Conservation (phyloP, 164 flowering plant genomes). For the Vitis cinerea region DNA sequence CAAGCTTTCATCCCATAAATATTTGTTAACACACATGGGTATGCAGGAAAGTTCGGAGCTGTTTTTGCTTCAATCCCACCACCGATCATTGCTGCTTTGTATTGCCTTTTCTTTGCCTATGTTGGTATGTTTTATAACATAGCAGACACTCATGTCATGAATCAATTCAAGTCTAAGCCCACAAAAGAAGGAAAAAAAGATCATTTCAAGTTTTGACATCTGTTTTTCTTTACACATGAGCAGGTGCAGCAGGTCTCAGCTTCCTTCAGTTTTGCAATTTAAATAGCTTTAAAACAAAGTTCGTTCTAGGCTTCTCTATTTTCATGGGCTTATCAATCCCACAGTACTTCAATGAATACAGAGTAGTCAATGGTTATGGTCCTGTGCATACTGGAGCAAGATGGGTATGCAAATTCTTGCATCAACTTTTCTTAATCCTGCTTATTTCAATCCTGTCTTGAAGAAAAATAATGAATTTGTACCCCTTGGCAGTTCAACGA, state of each 20-base stretch:
- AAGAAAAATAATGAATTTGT: too few relatives aligned
- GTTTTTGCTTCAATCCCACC: slow-evolving; percentile 78
- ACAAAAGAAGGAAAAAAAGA: too few relatives aligned
- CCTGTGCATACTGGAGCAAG: slow-evolving; percentile 73
- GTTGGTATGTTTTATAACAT: slow-evolving; percentile 54
- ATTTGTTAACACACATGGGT: slow-evolving; percentile 2
- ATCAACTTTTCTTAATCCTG: background rate
- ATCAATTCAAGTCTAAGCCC: background rate
- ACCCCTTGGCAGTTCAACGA: slow-evolving; percentile 65
- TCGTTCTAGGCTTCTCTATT: slow-evolving; percentile 73
- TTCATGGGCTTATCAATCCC: slow-evolving; percentile 88
- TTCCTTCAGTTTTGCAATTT: slow-evolving; percentile 86
- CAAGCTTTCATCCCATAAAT: background rate
- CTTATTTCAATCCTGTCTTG: background rate
- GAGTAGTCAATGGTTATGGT: slow-evolving; percentile 49
- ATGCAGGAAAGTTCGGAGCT: slow-evolving; percentile 76
- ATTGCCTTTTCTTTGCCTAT: slow-evolving; percentile 78
- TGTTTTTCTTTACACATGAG: background rate
- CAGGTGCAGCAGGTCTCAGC: slow-evolving; percentile 76
- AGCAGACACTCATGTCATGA: background rate
- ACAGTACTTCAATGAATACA: slow-evolving; percentile 76
- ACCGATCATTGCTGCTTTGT: slow-evolving; percentile 66
- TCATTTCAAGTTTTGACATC: background rate
- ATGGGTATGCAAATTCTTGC: slow-evolving; percentile 55
- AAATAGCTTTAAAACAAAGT: slow-evolving; percentile 76